These are phyloP conservation scores for Saturnispora diversa DNA, from an alignment of 805 yeast genomes.

Conservation along the genomic window DNA sequence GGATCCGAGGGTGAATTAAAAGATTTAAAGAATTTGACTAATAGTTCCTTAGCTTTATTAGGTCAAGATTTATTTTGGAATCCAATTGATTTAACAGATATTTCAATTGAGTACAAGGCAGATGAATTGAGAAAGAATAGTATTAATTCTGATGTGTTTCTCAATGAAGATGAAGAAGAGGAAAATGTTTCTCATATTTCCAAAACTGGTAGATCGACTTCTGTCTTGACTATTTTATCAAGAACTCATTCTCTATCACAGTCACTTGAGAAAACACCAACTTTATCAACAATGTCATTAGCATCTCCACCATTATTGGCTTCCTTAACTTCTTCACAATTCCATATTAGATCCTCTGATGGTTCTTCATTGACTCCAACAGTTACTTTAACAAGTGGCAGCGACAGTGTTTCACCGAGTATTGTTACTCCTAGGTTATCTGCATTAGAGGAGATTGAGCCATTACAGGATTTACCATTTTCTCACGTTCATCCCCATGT, in stretches of 20 bases:
- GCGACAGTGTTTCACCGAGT: neutral
- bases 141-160: slow-evolving; percentile 3
- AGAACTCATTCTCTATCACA: slow-evolving; percentile 18
- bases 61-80: slow-evolving; percentile 65
- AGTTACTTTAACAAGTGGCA: neutral
- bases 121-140: neutral
- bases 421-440: slow-evolving; percentile 1
- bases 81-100: slow-evolving; percentile 27
- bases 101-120: slow-evolving; percentile 3
- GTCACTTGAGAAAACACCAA: slow-evolving; percentile 25
- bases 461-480: slow-evolving; percentile 36
- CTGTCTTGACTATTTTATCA: slow-evolving; percentile 25
- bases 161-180: slow-evolving; percentile 8
- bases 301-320: slow-evolving; percentile 13
- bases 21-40: slow-evolving; percentile 18
- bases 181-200: slow-evolving; percentile 1
- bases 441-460: slow-evolving; percentile 21
- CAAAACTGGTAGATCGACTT: slow-evolving; percentile 24
- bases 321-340: slow-evolving; percentile 1
- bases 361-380: slow-evolving; percentile 8
- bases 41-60: slow-evolving; percentile 24
- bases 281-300: slow-evolving; percentile 19
- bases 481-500: slow-evolving; percentile 66
- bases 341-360: slow-evolving; percentile 3
- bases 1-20: slow-evolving; percentile 22